Percentiles rank a stretch among this genome's conserved stretches.
phyloP scores from a whole-genome alignment of 148 eudicot genomes.

The Arctostaphylos glauca region DNA sequence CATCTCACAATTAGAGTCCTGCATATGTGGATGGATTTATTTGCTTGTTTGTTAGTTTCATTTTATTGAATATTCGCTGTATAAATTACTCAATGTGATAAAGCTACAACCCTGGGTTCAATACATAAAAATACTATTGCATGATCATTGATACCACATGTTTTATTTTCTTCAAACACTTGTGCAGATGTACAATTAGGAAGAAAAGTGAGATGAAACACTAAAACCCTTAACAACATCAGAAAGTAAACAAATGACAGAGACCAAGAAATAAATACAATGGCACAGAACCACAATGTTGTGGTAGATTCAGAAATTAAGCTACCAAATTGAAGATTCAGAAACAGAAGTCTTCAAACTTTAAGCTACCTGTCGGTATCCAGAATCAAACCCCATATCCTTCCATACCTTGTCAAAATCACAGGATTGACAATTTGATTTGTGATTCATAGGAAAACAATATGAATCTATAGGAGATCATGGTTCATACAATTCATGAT shows the following conservation, averaged over 20 bases:
- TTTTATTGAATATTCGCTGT: not conserved
- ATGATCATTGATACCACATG: not conserved
- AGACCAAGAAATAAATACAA: not conserved
- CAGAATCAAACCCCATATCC: no score
- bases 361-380: not conserved
- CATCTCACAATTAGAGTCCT: slow-evolving; percentile 57
- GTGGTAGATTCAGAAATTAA: not conserved
- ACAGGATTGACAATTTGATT: no score
- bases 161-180: not conserved
- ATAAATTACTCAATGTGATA: not conserved
- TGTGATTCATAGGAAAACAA: no score
- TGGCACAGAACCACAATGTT: not conserved
- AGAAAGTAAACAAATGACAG: not conserved
- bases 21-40: not conserved
- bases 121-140: not conserved
- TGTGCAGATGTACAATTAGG: not conserved
- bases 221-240: not conserved
- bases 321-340: not conserved
- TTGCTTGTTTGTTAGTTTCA: not conserved
- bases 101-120: slow-evolving; percentile 1
- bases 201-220: not conserved
- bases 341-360: not conserved
- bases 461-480: no score
- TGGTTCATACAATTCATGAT: no score
- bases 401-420: no score